A percentile compares a stretch with the other conserved stretches of the same genome.
Evolutionary conservation across 2,329 filamentous ascomycete species (phyloP).

Genomic region (Cladophialophora bantiana): DNA sequence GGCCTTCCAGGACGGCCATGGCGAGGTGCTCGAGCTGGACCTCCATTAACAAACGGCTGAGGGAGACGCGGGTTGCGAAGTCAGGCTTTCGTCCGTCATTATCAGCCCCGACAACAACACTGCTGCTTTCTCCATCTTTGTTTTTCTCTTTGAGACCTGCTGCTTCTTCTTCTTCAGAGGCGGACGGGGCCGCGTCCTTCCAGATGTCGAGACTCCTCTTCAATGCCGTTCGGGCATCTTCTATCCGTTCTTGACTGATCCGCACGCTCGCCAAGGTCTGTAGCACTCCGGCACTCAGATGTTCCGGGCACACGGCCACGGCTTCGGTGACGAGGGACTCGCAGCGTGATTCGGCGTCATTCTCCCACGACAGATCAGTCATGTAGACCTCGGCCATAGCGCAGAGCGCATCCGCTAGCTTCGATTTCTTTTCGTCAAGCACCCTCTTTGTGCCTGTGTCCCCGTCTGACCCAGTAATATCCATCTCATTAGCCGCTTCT

Average conservation of each 20-base stretch:
- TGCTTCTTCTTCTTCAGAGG: slow-evolving; percentile 64
- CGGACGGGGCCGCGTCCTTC: slow-evolving; percentile 73
- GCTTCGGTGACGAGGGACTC: slow-evolving; percentile 91
- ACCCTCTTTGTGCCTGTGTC: slow-evolving; percentile 15
- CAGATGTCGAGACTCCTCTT: slow-evolving; percentile 81
- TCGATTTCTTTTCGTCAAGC: slow-evolving; percentile 67
- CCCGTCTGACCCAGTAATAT: not conserved
- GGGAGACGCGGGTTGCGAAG: slow-evolving; percentile 82
- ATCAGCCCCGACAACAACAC: not conserved
- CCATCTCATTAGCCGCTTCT: slow-evolving; percentile 43
- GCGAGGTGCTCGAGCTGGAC: slow-evolving; percentile 85
- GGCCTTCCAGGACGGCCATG: slow-evolving; percentile 79
- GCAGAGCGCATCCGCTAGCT: slow-evolving; percentile 90
- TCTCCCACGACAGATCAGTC: slow-evolving; percentile 92
- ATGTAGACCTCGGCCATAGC: slow-evolving; percentile 97
- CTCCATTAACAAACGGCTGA: slow-evolving; percentile 87
- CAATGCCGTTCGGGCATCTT: slow-evolving; percentile 82
- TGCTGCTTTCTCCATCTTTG: not conserved
- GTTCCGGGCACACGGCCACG: slow-evolving; percentile 77
- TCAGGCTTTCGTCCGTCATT: slow-evolving; percentile 63
- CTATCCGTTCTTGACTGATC: slow-evolving; percentile 81
- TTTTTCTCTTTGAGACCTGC: slow-evolving; percentile 55
- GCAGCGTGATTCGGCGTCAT: slow-evolving; percentile 86
- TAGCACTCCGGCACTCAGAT: slow-evolving; percentile 77
- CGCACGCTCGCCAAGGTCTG: slow-evolving; percentile 94